Conservation (phyloP, 2,329 filamentous ascomycete genomes). For the Cyphellophora attinorum region DNA sequence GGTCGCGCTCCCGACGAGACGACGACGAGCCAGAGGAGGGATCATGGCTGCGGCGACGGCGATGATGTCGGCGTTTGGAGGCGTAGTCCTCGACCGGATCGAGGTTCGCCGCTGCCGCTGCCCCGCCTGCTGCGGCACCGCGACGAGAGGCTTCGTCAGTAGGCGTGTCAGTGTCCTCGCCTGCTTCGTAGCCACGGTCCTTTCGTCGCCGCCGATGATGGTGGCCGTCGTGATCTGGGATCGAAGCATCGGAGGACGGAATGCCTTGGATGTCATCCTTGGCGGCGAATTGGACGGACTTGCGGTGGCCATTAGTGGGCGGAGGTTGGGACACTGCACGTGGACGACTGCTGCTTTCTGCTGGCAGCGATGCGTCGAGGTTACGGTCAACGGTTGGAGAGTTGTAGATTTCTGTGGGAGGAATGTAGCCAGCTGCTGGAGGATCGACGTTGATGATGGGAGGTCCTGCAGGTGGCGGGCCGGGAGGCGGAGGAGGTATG, state of each 20-base stretch:
- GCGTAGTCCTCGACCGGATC: slow-evolving; percentile 8
- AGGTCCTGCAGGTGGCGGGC: not conserved
- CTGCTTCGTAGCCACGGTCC: slow-evolving; percentile 31
- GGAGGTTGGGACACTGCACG: slow-evolving; percentile 7
- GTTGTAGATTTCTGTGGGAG: slow-evolving; percentile 5
- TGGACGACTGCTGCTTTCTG: slow-evolving; percentile 3
- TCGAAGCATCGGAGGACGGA: slow-evolving; percentile 6
- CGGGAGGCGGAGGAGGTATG: slow-evolving; percentile 11
- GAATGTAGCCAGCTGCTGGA: slow-evolving; percentile 8
- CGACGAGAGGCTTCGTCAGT: slow-evolving; percentile 10
- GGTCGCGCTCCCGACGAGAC: slow-evolving; percentile 7
- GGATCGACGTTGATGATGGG: slow-evolving; percentile 10
- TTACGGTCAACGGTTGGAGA: slow-evolving; percentile 4
- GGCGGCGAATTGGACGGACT: slow-evolving; percentile 16
- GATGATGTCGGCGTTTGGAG: slow-evolving; percentile 16
- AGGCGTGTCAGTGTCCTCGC: slow-evolving; percentile 24
- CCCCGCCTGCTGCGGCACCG: too few species aligned
- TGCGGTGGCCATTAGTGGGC: slow-evolving; percentile 7
- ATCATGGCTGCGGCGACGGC: slow-evolving; percentile 12
- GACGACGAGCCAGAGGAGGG: slow-evolving; percentile 14
- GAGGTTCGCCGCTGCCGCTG: not conserved
- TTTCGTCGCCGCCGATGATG: slow-evolving; percentile 9
- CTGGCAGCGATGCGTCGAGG: slow-evolving; percentile 1
- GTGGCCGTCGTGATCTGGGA: slow-evolving; percentile 8
- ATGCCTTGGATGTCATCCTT: slow-evolving; percentile 12